A percentile compares a stretch with the other conserved stretches of the same genome.
Evolutionary conservation across 441 rosid genomes (phyloP).

Genomic region (Adansonia madagascariensis): DNA sequence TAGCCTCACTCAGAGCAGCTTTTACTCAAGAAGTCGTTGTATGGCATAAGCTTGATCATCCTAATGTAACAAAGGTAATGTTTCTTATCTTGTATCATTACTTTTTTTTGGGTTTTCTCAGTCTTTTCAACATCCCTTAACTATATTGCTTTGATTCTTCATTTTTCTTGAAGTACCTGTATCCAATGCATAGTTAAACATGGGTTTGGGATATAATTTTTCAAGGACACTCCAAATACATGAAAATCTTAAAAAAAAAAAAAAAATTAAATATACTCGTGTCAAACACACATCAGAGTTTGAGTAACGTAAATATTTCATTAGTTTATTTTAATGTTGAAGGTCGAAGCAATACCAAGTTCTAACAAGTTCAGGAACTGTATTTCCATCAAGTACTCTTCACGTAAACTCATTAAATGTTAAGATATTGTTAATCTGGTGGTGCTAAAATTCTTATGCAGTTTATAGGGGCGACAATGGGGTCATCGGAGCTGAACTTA

Average conservation of each 20-base stretch:
- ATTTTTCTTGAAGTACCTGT: too few species aligned
- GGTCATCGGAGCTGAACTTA: conserved; percentile 61
- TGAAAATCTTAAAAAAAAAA: too few species aligned
- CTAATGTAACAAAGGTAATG: conserved; percentile 68
- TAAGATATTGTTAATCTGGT: not conserved
- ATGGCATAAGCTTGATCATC: conserved; percentile 82
- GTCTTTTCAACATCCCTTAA: too few species aligned
- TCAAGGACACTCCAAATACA: too few species aligned
- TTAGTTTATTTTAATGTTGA: not conserved
- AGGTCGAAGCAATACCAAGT: not conserved
- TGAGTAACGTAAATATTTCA: not conserved
- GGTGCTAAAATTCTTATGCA: conserved; percentile 29
- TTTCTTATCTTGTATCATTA: not conserved
- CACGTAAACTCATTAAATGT: not conserved
- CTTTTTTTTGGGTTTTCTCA: too few species aligned
- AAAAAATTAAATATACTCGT: too few species aligned
- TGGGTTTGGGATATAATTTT: too few species aligned
- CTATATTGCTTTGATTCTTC: too few species aligned
- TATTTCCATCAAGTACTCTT: not conserved
- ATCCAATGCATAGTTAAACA: too few species aligned
- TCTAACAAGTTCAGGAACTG: not conserved
- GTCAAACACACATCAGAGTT: too few species aligned
- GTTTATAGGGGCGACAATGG: conserved; percentile 79
- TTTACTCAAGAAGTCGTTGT: conserved; percentile 77
- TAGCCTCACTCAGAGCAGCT: conserved; percentile 72